Percentiles rank a stretch among this genome's conserved stretches.
These are phyloP conservation scores for Trypanosoma congolense DNA, from an alignment of 208 protist genomes.

Conservation along the genomic window DNA sequence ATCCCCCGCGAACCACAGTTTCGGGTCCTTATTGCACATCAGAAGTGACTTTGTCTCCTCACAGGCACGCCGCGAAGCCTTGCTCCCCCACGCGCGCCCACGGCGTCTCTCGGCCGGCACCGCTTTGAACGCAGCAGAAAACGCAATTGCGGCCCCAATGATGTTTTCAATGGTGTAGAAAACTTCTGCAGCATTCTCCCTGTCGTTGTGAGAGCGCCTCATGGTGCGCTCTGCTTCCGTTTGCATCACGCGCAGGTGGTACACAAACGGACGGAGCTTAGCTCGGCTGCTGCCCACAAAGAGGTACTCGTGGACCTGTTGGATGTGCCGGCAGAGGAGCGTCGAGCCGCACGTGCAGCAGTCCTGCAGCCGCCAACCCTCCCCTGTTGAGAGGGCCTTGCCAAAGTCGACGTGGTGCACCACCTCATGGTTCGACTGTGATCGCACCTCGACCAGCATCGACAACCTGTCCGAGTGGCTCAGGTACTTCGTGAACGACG, in stretches of 20 bases:
- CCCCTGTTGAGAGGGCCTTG: constrained; percentile 38
- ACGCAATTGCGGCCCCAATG: constrained; percentile 69
- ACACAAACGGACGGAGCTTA: constrained; percentile 73
- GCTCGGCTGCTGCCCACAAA: constrained; percentile 67
- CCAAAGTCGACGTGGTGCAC: constrained; percentile 71
- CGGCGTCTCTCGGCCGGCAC: no score
- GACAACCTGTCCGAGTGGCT: constrained; percentile 64
- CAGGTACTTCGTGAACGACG: constrained; percentile 82
- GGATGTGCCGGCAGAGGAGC: constrained; percentile 79
- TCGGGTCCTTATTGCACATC: no score
- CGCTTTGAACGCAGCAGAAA: constrained; percentile 58
- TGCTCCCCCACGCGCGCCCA: no score
- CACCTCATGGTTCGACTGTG: constrained; percentile 58
- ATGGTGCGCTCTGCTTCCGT: constrained; percentile 47
- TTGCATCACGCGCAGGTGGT: constrained; percentile 60
- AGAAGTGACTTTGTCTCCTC: no score
- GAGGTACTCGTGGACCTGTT: constrained; percentile 84
- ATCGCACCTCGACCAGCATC: constrained; percentile 55
- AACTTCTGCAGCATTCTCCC: constrained; percentile 24
- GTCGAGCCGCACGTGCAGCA: constrained; percentile 71
- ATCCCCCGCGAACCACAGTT: no score
- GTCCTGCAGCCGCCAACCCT: constrained; percentile 56
- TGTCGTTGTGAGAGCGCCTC: constrained; percentile 20
- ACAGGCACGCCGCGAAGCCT: no score
- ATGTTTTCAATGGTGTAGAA: constrained; percentile 29